These are phyloP conservation scores for Phaeosphaeriaceae sp. DNA, from an alignment of 2,329 filamentous ascomycete genomes.

Conservation along the genomic window DNA sequence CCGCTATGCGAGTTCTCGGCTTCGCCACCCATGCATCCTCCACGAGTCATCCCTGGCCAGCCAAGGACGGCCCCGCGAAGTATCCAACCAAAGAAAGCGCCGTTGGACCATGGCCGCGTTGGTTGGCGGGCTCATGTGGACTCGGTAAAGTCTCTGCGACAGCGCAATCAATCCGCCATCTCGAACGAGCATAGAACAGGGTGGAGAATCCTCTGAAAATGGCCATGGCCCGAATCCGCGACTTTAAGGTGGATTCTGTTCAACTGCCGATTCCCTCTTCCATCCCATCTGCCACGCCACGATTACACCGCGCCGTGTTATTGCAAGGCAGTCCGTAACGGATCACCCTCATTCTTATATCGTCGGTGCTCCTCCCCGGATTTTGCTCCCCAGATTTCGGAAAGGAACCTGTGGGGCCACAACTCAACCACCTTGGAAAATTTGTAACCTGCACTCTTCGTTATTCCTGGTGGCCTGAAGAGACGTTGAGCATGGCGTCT, in stretches of 20 bases:
- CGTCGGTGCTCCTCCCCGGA: conserved; percentile 37
- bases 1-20: conserved; percentile 22
- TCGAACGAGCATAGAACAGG: conserved; percentile 18
- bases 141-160: conserved; percentile 29
- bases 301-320: conserved; percentile 9
- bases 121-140: conserved; percentile 26
- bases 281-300: conserved; percentile 19
- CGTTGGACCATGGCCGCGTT: conserved; percentile 23
- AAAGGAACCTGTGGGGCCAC: conserved; percentile 25
- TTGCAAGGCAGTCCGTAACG: conserved; percentile 20
- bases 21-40: conserved; percentile 22
- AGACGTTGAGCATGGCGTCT: conserved; percentile 12
- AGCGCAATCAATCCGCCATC: conserved; percentile 25
- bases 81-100: conserved; percentile 22
- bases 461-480: neutral
- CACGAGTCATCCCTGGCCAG: conserved; percentile 30
- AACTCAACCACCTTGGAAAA: conserved; percentile 9
- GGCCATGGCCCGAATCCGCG: conserved; percentile 14
- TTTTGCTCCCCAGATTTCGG: conserved; percentile 30
- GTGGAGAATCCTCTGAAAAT: conserved; percentile 23
- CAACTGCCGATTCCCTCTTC: conserved; percentile 39
- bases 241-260: conserved; percentile 15
- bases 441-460: conserved; percentile 9
- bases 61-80: conserved; percentile 43
- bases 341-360: conserved; percentile 33